Evolutionary conservation across 352 stramenopile genomes (phyloP), one percentile per base, ranked within the genome.

Genomic region (Phytophthora boehmeriae): DNA sequence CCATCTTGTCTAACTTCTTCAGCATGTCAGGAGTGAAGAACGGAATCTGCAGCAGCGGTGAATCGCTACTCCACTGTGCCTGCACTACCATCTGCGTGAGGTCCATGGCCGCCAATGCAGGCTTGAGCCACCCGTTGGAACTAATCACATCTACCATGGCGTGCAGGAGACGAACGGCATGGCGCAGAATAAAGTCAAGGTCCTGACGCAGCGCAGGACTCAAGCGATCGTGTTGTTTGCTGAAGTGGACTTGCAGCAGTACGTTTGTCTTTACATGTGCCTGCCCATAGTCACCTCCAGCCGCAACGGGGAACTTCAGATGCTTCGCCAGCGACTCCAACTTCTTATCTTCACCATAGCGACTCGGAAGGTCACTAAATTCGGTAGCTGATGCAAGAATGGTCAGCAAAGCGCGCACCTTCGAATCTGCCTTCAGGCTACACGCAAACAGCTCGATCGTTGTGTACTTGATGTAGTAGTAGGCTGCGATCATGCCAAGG

Each of bases 381-480:
- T 99, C 97, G 23, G 92, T 97, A 16, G 97, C 92, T 30, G 96
- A 95, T 1, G 96, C 90, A 11, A 99, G 61, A 66, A 99, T 99
- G 54, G 99, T 97, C 32, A 98, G 58, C 46, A 99, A 69, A 11
- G 97, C 88, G 49, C 96, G 90, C 49, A 99, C 88, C 80, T 99
- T 99, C 5, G 97, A 98, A 66, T 98, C 97, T 5, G 86, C 90
- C 20, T 96, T 99, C 16, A 99, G 71, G 52, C 94, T 98, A 64
- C 95, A 97, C 23, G 97, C 97, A 68, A 99, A 99, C 23, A 99
- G 80, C 73, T 99, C 97, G 60, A 99, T 98, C 27, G 98, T 99
- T 45, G 95, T 98, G 80, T 99, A 99, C 76, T 98, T 93, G 54
- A 99, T 91, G 76, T 99, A 99, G 76, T 99, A 99, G 79, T 99